Evolutionary conservation across 148 eudicot genomes (phyloP).

Genomic region (Amaranthus cruentus): DNA sequence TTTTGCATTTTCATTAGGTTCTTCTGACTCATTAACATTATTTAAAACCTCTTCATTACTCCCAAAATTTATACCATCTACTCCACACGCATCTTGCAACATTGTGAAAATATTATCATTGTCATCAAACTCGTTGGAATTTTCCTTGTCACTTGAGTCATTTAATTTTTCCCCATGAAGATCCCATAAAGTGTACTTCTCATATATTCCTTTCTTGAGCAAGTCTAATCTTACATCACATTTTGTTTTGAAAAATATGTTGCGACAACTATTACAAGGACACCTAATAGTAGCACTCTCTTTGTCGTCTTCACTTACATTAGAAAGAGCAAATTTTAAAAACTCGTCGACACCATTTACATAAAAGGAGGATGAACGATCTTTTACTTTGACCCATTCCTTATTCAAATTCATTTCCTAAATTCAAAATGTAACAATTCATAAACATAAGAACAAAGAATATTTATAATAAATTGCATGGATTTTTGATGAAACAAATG

Average conservation of each 20-base stretch:
- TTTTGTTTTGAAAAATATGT: too few relatives aligned
- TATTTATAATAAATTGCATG: too few relatives aligned
- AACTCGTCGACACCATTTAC: constrained; percentile 6
- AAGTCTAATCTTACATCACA: too few relatives aligned
- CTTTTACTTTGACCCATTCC: constrained; percentile 11
- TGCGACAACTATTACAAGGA: too few relatives aligned
- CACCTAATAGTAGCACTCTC: too few relatives aligned
- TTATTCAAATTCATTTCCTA: constrained; percentile 9
- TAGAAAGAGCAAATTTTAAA: constrained; percentile 7
- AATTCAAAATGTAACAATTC: too few relatives aligned
- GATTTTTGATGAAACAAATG: too few relatives aligned
- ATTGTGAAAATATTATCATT: neutral
- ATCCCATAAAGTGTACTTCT: neutral
- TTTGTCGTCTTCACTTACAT: neutral
- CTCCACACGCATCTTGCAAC: constrained; percentile 13
- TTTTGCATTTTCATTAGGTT: constrained; percentile 5
- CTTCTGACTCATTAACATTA: neutral
- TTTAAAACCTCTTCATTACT: too few relatives aligned
- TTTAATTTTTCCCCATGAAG: constrained; percentile 1
- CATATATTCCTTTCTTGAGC: too few relatives aligned
- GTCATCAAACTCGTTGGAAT: neutral
- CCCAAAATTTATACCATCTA: neutral
- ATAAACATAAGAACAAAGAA: too few relatives aligned
- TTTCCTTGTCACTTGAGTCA: neutral
- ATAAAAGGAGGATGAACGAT: neutral